These are phyloP conservation scores for Coemansia sp. DNA, from an alignment of 192 early-diverging fungal genomes.

Conservation along the genomic window DNA sequence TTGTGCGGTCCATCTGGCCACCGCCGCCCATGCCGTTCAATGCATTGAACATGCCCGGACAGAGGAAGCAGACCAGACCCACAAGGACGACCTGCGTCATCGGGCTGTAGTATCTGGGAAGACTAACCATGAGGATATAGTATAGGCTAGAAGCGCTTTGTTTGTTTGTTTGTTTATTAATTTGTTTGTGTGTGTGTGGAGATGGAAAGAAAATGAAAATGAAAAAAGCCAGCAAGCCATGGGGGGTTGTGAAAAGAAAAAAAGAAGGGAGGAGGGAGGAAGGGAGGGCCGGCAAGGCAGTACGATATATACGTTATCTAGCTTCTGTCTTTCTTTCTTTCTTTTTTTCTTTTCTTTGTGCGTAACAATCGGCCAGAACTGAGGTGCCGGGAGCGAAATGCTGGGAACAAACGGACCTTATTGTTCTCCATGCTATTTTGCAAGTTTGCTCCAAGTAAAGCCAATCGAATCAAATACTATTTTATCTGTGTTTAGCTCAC, in stretches of 20 bases:
- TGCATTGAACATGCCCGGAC: constrained; percentile 81
- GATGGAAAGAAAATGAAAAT: too few species aligned
- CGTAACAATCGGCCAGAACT: too few species aligned
- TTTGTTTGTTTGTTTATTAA: too few species aligned
- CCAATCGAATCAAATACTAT: too few species aligned
- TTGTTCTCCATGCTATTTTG: not conserved
- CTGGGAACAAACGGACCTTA: not conserved
- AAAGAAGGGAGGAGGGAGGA: not conserved
- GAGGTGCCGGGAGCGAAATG: too few species aligned
- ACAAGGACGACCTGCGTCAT: constrained; percentile 70
- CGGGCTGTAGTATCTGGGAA: constrained; percentile 58
- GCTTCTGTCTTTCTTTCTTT: too few species aligned
- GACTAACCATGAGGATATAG: not conserved
- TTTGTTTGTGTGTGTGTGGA: not conserved
- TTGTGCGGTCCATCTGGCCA: constrained; percentile 62
- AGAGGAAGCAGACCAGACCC: constrained; percentile 75
- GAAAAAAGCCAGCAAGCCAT: too few species aligned
- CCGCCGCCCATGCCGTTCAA: constrained; percentile 68
- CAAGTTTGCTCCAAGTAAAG: too few species aligned
- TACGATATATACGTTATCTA: too few species aligned
- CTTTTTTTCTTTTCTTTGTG: too few species aligned
- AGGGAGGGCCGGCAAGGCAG: not conserved
- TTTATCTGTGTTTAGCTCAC: too few species aligned
- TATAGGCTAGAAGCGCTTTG: not conserved
- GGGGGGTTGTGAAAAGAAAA: not conserved